Evolutionary conservation across 2,329 filamentous ascomycete genomes (phyloP), one percentile per base, ranked within the genome.

Genomic region (Fonsecaea erecta): DNA sequence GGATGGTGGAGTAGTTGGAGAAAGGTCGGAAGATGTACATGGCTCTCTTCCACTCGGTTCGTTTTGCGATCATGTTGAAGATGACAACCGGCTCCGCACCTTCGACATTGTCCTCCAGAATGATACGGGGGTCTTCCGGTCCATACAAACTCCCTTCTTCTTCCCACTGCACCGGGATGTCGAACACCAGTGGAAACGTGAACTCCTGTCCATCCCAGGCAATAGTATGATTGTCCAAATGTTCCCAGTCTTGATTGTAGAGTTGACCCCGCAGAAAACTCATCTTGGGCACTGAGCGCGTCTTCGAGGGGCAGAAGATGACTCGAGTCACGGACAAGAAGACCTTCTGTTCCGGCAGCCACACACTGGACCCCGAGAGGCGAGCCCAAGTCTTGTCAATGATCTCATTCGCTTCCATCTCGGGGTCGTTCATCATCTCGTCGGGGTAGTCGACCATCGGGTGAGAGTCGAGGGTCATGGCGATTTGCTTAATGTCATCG

Each of bases 211-310:
- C 70, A 30, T 63, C 57, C 71, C 71, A 73, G 24, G 69, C 60
- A 11, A 73, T 64, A 16, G 65, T 70, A 63, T 72, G 70, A 43
- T 70, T 67, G 18, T 67, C 63, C 66, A 71, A 56, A 51, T 68
- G 68, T 46, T 71, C 68, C 72, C 72, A 74, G 28, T 73, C 55
- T 28, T 64, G 53, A 52, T 71, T 69, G 51, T 70, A 73, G 4
- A 74, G 52, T 53, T 72, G 72, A 12, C 65, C 72, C 46, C 71
- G 62, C 16, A 73, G 55, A 54, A 74, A 74, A 61, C 71, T 72
- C 58, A 74, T 72, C 24, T 67, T 66, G 2, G 72, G 71, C 56
- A 67, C 68, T 6, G 69, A 66, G n/a, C 63, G 53, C 28, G 48
- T 63, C 21, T 63, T 57, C 16, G 63, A 64, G 6, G 66, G 68